These are phyloP conservation scores for Lasiosphaeris hirsuta DNA, from an alignment of 495 filamentous ascomycete species.

Conservation along the genomic window DNA sequence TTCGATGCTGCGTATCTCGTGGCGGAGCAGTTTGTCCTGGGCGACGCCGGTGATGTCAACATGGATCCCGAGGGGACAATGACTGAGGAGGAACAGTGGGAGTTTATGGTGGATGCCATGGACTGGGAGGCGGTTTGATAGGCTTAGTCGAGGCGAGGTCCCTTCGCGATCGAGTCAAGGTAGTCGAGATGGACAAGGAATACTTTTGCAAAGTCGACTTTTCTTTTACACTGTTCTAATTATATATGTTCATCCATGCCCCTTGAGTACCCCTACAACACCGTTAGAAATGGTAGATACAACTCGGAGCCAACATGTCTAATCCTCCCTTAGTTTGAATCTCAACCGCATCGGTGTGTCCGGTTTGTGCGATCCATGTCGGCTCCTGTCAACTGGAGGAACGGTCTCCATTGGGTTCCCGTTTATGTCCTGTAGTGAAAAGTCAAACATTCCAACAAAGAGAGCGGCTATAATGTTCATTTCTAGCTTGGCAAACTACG, in stretches of 20 bases:
- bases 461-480: conserved; percentile 42
- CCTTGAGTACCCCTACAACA: too few species aligned
- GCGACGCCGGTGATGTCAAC: not conserved
- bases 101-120: conserved; percentile 64
- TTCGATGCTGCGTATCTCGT: conserved; percentile 36
- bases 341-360: conserved; percentile 20
- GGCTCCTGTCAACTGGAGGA: conserved; percentile 11
- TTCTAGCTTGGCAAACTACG: conserved; percentile 47
- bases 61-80: conserved; percentile 12
- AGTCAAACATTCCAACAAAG: conserved; percentile 36
- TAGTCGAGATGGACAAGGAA: too few species aligned
- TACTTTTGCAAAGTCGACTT: too few species aligned
- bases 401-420: not conserved
- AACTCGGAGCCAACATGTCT: too few species aligned
- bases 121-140: conserved; percentile 57
- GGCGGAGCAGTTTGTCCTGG: conserved; percentile 26
- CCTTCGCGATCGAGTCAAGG: too few species aligned
- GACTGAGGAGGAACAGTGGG: conserved; percentile 46
- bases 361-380: conserved; percentile 17
- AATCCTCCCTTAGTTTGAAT: conserved; percentile 20
- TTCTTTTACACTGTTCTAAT: too few species aligned
- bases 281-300: too few species aligned
- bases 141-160: too few species aligned
- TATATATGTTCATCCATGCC: too few species aligned
- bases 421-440: conserved; percentile 24